Conservation (phyloP, 2,329 filamentous ascomycete genomes). For the Cordyceps sp. region DNA sequence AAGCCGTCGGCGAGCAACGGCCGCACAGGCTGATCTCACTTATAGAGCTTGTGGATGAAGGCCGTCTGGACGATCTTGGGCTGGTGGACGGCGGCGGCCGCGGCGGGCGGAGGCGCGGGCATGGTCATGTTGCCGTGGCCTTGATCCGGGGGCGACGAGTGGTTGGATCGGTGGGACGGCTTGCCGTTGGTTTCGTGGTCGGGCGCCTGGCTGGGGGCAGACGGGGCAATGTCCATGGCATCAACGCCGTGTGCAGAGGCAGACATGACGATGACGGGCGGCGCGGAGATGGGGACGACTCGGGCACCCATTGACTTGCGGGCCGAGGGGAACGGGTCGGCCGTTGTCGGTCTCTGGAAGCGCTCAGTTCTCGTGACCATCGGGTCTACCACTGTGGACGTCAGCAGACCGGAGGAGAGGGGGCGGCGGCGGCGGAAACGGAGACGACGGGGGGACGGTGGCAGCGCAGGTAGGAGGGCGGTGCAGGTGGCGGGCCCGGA, state of each 20-base stretch:
- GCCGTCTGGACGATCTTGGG: slow-evolving; percentile 97
- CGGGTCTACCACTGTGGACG: slow-evolving; percentile 21
- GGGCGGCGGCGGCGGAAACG: not conserved
- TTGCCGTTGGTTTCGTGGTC: slow-evolving; percentile 23
- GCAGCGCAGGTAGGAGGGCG: too few species aligned
- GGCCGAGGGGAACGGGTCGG: slow-evolving; percentile 22
- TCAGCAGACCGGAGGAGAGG: slow-evolving; percentile 4
- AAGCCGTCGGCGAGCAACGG: not conserved
- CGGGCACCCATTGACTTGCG: slow-evolving; percentile 19
- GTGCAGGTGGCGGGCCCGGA: too few species aligned
- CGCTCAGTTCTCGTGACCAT: slow-evolving; percentile 36
- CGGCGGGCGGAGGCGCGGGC: slow-evolving; percentile 34
- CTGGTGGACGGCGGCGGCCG: slow-evolving; percentile 66
- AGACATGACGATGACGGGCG: slow-evolving; percentile 41
- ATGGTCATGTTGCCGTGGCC: slow-evolving; percentile 21
- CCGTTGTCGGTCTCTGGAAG: too few species aligned
- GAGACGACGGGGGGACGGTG: too few species aligned
- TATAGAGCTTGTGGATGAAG: slow-evolving; percentile 98
- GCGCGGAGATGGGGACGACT: slow-evolving; percentile 36
- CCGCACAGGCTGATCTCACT: too few species aligned
- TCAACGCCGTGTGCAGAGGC: slow-evolving; percentile 40
- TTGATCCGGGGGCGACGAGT: slow-evolving; percentile 22
- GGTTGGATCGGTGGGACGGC: slow-evolving; percentile 17
- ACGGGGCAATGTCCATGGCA: slow-evolving; percentile 42
- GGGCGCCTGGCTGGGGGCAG: slow-evolving; percentile 19